Conservation (phyloP, 1,284 basidiomycete species). For the Vanrija sp. region DNA sequence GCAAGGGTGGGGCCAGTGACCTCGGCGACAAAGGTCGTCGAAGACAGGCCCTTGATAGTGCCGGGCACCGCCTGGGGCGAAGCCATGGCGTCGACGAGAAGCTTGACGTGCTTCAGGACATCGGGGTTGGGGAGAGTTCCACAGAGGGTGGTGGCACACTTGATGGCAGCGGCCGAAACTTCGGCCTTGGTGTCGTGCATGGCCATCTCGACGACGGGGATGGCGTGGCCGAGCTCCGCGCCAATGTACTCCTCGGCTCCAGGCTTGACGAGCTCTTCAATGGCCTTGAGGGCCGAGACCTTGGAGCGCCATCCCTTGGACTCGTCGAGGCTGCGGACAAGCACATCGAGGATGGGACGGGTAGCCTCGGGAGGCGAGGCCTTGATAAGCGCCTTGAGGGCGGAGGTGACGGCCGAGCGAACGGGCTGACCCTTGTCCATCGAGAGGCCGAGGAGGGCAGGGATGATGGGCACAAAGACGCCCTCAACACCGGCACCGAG, state of each 20-base stretch:
- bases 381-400: constrained; percentile 81
- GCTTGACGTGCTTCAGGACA: constrained; percentile 81
- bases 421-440: constrained; percentile 96
- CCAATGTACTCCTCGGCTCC: constrained; percentile 77
- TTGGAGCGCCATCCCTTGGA: constrained; percentile 91
- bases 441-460: constrained; percentile 76
- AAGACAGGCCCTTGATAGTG: constrained; percentile 90
- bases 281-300: constrained; percentile 85
- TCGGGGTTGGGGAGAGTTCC: constrained; percentile 91
- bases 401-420: constrained; percentile 70
- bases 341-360: constrained; percentile 64
- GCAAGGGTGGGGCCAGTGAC: constrained; percentile 94
- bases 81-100: constrained; percentile 92
- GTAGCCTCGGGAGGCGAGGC: constrained; percentile 80
- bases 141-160: constrained; percentile 91
- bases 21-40: constrained; percentile 93
- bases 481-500: constrained; percentile 74
- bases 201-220: constrained; percentile 81
- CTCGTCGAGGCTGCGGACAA: constrained; percentile 71
- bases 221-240: constrained; percentile 71
- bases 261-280: constrained; percentile 66
- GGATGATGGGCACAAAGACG: constrained; percentile 74
- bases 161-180: constrained; percentile 82
- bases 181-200: constrained; percentile 99
- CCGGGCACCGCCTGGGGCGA: constrained; percentile 76